Conservation (phyloP, 2,329 filamentous ascomycete species). For the Cordyceps fumosorosea region DNA sequence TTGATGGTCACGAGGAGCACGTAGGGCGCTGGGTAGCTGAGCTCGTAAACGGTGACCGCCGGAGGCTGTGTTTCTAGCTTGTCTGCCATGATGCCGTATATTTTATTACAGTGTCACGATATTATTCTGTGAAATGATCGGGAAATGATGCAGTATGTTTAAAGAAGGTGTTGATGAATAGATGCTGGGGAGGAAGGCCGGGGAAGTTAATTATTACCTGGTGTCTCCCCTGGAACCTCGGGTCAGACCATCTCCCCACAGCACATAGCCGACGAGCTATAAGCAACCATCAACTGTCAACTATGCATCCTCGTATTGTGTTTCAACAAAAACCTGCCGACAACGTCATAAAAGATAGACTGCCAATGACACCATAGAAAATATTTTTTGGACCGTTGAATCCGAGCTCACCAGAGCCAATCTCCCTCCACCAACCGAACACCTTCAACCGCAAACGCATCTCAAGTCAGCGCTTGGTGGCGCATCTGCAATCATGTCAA, state of each 20-base stretch:
- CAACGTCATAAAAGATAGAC: neutral
- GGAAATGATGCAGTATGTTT: neutral
- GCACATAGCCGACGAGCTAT: constrained; percentile 1
- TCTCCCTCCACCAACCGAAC: neutral
- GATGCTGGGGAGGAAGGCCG: neutral
- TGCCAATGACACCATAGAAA: neutral
- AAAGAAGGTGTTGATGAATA: neutral
- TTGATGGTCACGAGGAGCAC: constrained; percentile 48
- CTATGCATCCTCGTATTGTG: neutral
- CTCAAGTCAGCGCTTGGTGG: neutral
- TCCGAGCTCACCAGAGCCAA: neutral
- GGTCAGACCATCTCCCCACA: neutral
- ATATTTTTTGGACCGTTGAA: neutral
- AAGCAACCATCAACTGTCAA: neutral
- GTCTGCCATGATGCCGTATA: constrained; percentile 11
- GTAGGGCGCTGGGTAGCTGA: constrained; percentile 39
- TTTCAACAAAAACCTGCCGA: neutral
- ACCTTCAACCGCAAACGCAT: neutral
- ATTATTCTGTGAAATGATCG: neutral
- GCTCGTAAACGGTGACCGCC: constrained; percentile 17
- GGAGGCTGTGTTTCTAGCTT: constrained; percentile 16
- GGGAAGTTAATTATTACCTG: neutral
- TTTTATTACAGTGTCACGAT: neutral
- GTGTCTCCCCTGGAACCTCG: constrained; percentile 5
- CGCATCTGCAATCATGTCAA: neutral